Evolutionary conservation across 1,284 basidiomycete genomes (phyloP).

Genomic region (Chondrostereum purpureum): DNA sequence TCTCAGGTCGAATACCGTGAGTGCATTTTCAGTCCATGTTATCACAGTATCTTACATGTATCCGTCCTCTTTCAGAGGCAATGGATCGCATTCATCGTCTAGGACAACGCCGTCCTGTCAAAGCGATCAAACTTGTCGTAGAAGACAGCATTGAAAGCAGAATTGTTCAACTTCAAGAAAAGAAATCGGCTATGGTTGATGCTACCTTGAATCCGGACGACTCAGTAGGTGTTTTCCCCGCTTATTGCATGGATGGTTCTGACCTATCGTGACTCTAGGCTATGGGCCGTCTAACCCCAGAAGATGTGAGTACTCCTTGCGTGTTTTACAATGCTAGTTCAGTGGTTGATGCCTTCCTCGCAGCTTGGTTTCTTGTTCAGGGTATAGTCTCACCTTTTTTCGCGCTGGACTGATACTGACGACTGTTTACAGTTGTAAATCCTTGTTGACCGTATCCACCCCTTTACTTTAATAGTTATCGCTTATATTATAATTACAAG

Average conservation of each 20-base stretch:
- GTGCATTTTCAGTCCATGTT: slow-evolving; percentile 19
- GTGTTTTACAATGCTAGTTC: slow-evolving; percentile 7
- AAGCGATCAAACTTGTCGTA: slow-evolving; percentile 90
- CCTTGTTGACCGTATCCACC: too few species aligned
- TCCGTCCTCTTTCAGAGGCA: slow-evolving; percentile 56
- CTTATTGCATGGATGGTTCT: slow-evolving; percentile 12
- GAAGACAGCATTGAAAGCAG: slow-evolving; percentile 97
- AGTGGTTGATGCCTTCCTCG: not conserved
- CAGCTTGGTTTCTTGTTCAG: slow-evolving; percentile 76
- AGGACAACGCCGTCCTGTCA: slow-evolving; percentile 88
- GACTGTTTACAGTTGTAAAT: too few species aligned
- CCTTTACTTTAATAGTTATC: too few species aligned
- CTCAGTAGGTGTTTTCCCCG: slow-evolving; percentile 37
- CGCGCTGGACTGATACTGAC: too few species aligned
- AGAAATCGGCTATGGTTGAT: slow-evolving; percentile 84
- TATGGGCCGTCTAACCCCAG: slow-evolving; percentile 85
- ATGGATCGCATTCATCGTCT: slow-evolving; percentile 95
- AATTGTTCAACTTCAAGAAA: slow-evolving; percentile 93
- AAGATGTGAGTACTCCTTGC: slow-evolving; percentile 63
- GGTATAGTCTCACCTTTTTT: too few species aligned
- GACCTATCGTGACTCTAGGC: slow-evolving; percentile 42
- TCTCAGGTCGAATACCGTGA: slow-evolving; percentile 63
- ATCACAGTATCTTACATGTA: slow-evolving; percentile 8
- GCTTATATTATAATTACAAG: too few species aligned
- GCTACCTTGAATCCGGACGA: slow-evolving; percentile 76